Conservation (phyloP, 2,329 filamentous ascomycete genomes). For the Colletotrichum camelliae region DNA sequence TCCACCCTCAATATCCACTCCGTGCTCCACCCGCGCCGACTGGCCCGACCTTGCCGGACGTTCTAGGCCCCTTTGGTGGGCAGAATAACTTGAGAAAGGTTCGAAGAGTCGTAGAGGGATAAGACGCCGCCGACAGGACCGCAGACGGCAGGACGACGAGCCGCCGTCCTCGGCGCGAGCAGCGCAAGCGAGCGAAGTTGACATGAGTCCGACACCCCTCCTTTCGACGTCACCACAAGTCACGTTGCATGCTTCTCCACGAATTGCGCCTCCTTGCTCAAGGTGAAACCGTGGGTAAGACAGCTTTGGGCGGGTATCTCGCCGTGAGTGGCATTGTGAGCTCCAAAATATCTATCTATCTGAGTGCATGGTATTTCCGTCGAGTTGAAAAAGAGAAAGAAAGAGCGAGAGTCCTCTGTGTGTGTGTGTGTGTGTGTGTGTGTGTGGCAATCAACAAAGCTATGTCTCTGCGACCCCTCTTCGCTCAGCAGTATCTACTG, state of each 20-base stretch:
- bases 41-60: neutral
- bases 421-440: neutral
- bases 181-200: neutral
- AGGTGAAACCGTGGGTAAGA: neutral
- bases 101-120: neutral
- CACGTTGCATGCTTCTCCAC: neutral
- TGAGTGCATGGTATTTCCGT: conserved; percentile 1
- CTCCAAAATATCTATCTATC: conserved; percentile 9
- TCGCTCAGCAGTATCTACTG: conserved; percentile 5
- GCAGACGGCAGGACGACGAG: neutral
- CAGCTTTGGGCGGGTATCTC: neutral
- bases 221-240: neutral
- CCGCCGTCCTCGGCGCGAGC: neutral
- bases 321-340: neutral
- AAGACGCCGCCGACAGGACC: neutral
- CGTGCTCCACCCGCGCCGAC: neutral
- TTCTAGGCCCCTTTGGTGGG: neutral
- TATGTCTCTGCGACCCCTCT: neutral
- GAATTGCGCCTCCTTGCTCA: neutral
- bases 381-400: neutral
- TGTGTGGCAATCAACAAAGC: neutral
- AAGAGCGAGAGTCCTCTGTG: neutral
- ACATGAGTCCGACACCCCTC: neutral
- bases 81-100: neutral
- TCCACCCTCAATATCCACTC: neutral